phyloP scores from a whole-genome alignment of 1,284 basidiomycete species.

The Trichosporon sp. region DNA sequence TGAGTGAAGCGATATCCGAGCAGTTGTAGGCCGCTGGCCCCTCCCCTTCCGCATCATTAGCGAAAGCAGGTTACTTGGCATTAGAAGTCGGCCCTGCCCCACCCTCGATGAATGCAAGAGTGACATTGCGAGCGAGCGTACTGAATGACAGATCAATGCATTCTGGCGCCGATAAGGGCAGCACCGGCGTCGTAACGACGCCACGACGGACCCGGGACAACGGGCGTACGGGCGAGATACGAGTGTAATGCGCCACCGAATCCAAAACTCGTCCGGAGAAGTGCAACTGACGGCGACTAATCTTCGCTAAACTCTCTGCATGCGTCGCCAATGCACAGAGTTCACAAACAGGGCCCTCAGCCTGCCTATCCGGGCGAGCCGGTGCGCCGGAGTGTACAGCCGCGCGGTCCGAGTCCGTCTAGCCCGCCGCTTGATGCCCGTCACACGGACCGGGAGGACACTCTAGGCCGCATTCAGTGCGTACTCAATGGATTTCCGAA shows the following conservation, averaged over 20 bases:
- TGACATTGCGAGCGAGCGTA: background rate
- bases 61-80: background rate
- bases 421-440: no score
- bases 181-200: background rate
- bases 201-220: background rate
- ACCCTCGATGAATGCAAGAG: background rate
- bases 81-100: background rate
- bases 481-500: background rate
- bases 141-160: background rate
- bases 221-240: no score
- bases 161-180: background rate
- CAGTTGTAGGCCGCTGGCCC: background rate
- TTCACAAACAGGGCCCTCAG: background rate
- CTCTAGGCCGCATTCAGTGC: background rate
- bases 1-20: slow-evolving; percentile 18
- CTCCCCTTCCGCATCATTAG: background rate
- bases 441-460: background rate
- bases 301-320: background rate
- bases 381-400: background rate
- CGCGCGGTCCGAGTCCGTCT: no score
- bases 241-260: background rate
- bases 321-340: background rate
- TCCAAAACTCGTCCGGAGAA: background rate
- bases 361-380: no score
- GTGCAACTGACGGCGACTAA: background rate